Percentiles rank a stretch among this genome's conserved stretches.
Evolutionary conservation across 805 yeast genomes (phyloP).

Genomic region (Tanozyma kutaoensis): DNA sequence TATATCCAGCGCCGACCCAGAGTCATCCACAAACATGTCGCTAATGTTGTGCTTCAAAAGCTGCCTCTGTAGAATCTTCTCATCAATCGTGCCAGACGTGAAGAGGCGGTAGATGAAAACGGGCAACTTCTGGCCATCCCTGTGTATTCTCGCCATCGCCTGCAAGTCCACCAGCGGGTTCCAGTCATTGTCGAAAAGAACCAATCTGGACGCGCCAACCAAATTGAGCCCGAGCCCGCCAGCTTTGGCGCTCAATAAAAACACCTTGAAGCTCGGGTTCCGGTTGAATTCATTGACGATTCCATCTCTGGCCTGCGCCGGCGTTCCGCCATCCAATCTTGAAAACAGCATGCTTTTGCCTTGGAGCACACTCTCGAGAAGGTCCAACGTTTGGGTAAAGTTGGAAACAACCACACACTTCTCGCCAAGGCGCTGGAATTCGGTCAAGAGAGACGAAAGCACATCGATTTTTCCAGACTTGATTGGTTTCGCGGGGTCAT

Average conservation of each 20-base stretch:
- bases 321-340: slow-evolving; percentile 79
- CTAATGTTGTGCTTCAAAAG: slow-evolving; percentile 72
- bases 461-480: slow-evolving; percentile 49
- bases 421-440: slow-evolving; percentile 36
- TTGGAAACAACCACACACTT: slow-evolving; percentile 81
- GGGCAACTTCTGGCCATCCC: slow-evolving; percentile 81
- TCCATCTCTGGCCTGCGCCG: slow-evolving; percentile 47
- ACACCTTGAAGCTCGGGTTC: slow-evolving; percentile 30
- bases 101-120: slow-evolving; percentile 73
- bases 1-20: slow-evolving; percentile 41
- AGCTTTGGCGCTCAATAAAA: slow-evolving; percentile 74
- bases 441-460: slow-evolving; percentile 40
- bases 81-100: slow-evolving; percentile 87
- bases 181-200: slow-evolving; percentile 93
- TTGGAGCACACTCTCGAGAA: slow-evolving; percentile 45
- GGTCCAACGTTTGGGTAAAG: slow-evolving; percentile 75
- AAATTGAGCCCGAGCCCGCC: slow-evolving; percentile 92
- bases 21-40: slow-evolving; percentile 42
- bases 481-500: slow-evolving; percentile 3
- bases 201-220: slow-evolving; percentile 77
- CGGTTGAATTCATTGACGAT: slow-evolving; percentile 61
- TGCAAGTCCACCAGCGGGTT: slow-evolving; percentile 88
- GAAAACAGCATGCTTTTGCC: slow-evolving; percentile 36
- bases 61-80: slow-evolving; percentile 87
- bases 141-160: slow-evolving; percentile 89